Evolutionary conservation across 2,329 filamentous ascomycete species (phyloP), one percentile per base, ranked within the genome.

Genomic region (Thielaviopsis euricoi): DNA sequence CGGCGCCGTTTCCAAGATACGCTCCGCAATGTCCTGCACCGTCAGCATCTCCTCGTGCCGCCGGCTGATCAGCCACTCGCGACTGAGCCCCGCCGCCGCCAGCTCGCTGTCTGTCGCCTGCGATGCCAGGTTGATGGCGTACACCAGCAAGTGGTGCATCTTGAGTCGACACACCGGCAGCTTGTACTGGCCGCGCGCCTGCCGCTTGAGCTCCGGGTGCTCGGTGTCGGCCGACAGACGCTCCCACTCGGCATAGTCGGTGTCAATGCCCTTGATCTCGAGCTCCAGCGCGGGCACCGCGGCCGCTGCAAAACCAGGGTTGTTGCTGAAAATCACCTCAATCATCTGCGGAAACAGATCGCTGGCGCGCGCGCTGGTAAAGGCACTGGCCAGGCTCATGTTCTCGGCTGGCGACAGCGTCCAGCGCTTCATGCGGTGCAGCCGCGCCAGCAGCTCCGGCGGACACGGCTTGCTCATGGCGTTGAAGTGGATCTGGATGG

Each of bases 401-500:
- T 23, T 50, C 26, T 60, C 59, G 1, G 43, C 22, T 33, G 49
- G 48, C 2, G 17, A 15, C 6, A 58, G 19, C 26, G 49, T 58
- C 59, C 55, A 60, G 12, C 15, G 12, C 40, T 58, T 55, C 4
- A 58, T 48, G 3, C 49, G 46, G 23, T 60, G 59, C 7, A 60
- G 46, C 59, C 59, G 58, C 12, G 33, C 50, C 23, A 60, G 50
- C 26, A 60, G 26, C 10, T 13, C 29, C 3, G 46, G 17, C 10
- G 59, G 56, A 43, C 56, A 56, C 17, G 56, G 56, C 49, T 60
- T 25, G 12, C 22, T 52, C 12, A 25, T 55, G 15, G 59, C 56
- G 37, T 60, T 60, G 7, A 56, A 55, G 49, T 60, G 56, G 17
- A 60, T 58, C 40, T 60, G 59, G 2, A 60, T 40, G n/a, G 48